Conservation (phyloP, 2,329 filamentous ascomycete species). For the Ophiostoma tasmaniense region DNA sequence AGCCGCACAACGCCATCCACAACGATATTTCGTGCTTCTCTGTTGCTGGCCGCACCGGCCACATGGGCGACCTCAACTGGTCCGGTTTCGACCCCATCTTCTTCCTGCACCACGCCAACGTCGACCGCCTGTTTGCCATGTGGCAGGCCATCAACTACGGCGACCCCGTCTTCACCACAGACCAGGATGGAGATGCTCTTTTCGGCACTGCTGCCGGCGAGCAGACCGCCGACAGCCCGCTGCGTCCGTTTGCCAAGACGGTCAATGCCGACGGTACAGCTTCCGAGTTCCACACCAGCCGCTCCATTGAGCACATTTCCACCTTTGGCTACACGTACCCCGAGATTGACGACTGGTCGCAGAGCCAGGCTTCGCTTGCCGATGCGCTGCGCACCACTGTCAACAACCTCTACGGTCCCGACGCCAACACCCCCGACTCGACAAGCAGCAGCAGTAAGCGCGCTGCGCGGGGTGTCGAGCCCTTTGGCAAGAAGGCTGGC, state of each 20-base stretch:
- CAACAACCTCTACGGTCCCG: slow-evolving; percentile 39
- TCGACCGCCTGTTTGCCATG: slow-evolving; percentile 51
- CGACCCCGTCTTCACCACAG: slow-evolving; percentile 28
- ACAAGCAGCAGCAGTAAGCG: background rate
- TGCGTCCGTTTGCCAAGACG: slow-evolving; percentile 35
- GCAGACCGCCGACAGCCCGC: slow-evolving; percentile 37
- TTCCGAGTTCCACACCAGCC: slow-evolving; percentile 35
- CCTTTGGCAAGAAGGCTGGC: background rate
- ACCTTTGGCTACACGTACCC: slow-evolving; percentile 36
- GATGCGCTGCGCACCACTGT: slow-evolving; percentile 56
- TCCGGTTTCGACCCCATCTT: slow-evolving; percentile 41
- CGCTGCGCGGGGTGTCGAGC: background rate
- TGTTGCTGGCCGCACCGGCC: slow-evolving; percentile 23
- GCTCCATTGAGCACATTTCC: slow-evolving; percentile 25
- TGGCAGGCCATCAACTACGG: slow-evolving; percentile 36
- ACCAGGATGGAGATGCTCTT: slow-evolving; percentile 24
- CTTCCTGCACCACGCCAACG: slow-evolving; percentile 47
- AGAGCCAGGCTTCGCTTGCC: slow-evolving; percentile 48
- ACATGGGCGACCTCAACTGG: slow-evolving; percentile 32
- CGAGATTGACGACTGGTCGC: slow-evolving; percentile 37
- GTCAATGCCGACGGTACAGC: slow-evolving; percentile 20
- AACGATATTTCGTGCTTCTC: slow-evolving; percentile 30
- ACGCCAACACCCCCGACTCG: background rate
- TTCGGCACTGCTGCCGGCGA: slow-evolving; percentile 36
- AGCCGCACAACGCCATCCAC: slow-evolving; percentile 37